Evolutionary conservation across 129 eudicot species (phyloP).

Genomic region (Kitagawia praeruptora): DNA sequence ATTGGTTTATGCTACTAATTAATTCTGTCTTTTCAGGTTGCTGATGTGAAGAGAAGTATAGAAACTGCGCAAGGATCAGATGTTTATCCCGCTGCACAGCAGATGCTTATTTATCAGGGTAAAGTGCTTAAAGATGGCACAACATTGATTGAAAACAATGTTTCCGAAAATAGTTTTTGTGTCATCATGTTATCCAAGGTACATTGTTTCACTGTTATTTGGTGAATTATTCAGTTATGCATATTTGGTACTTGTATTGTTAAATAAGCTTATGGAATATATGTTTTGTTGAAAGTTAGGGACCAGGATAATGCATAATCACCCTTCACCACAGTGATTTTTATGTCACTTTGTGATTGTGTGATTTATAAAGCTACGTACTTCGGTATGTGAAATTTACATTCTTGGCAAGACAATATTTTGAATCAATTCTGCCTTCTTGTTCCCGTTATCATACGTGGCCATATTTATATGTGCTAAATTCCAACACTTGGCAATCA

Average conservation of each 20-base stretch:
- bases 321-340: not conserved
- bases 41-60: conserved; percentile 77
- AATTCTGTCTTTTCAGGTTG: conserved; percentile 39
- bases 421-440: not conserved
- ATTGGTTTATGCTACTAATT: not conserved
- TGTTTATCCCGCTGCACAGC: conserved; percentile 72
- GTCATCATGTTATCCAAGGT: conserved; percentile 89
- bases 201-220: not conserved
- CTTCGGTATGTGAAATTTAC: not conserved
- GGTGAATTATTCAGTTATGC: not conserved
- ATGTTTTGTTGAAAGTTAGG: not conserved
- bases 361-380: not conserved
- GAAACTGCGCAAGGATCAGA: conserved; percentile 67
- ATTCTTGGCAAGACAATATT: not conserved
- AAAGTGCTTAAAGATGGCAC: conserved; percentile 81
- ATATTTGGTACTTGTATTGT: not conserved
- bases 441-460: not conserved
- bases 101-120: conserved; percentile 85
- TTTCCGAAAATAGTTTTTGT: conserved; percentile 67
- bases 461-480: not conserved
- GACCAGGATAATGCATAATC: not conserved
- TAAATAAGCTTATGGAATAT: not conserved
- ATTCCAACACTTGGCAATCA: not conserved
- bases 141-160: conserved; percentile 65
- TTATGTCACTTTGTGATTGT: not conserved